These are phyloP conservation scores for Chytriomyces sp. DNA, from an alignment of 192 early-diverging fungal species.

Conservation along the genomic window DNA sequence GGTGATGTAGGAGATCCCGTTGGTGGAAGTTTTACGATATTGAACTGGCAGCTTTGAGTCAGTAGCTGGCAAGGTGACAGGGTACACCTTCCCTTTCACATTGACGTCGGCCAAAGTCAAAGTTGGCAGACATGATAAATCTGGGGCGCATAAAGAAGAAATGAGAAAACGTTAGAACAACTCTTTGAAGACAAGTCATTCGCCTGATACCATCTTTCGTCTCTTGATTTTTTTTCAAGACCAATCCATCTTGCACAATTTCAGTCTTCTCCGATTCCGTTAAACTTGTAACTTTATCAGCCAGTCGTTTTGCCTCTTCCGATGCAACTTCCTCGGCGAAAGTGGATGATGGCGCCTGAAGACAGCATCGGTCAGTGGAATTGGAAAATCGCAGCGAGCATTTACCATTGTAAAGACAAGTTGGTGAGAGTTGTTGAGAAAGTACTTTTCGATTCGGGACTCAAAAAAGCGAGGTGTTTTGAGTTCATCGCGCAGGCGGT, in stretches of 20 bases:
- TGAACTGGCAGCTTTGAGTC: slow-evolving; percentile 66
- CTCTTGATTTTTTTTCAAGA: slow-evolving; percentile 74
- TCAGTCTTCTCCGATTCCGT: slow-evolving; percentile 62
- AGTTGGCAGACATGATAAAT: slow-evolving; percentile 82
- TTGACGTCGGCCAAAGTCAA: slow-evolving; percentile 81
- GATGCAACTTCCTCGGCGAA: slow-evolving; percentile 64
- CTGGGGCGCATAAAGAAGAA: slow-evolving; percentile 34
- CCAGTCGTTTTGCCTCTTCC: slow-evolving; percentile 73
- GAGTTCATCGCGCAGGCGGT: slow-evolving; percentile 67
- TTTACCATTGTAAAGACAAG: slow-evolving; percentile 80
- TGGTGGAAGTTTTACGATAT: slow-evolving; percentile 81
- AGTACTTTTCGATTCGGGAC: slow-evolving; percentile 72
- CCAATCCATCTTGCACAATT: slow-evolving; percentile 71
- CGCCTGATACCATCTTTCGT: slow-evolving; percentile 55
- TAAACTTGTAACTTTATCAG: slow-evolving; percentile 63
- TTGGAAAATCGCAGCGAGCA: neutral
- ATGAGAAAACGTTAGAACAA: slow-evolving; percentile 14
- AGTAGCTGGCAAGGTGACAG: slow-evolving; percentile 43
- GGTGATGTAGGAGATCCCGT: slow-evolving; percentile 90
- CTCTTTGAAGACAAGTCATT: neutral
- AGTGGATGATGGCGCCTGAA: slow-evolving; percentile 62
- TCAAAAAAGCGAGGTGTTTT: slow-evolving; percentile 72
- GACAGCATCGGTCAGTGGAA: too few species aligned
- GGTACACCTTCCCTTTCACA: slow-evolving; percentile 61
- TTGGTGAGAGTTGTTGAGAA: slow-evolving; percentile 79